Percentiles rank a stretch among this genome's conserved stretches.
phyloP scores from a whole-genome alignment of 495 filamentous ascomycete genomes.

The Neurospora sp. region DNA sequence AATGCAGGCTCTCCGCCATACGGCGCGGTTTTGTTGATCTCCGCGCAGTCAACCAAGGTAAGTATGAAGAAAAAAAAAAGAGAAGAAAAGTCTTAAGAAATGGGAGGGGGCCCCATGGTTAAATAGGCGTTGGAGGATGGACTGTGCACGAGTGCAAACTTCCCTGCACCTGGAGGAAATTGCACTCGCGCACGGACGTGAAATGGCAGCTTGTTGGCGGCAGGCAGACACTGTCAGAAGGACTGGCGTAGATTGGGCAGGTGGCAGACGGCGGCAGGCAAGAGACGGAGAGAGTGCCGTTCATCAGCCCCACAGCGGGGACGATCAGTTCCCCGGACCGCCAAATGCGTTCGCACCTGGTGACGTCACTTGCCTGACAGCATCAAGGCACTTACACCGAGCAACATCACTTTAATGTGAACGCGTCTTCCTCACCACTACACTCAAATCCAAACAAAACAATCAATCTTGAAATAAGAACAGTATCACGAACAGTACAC shows the following conservation, averaged over 20 bases:
- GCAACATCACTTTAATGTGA: background rate
- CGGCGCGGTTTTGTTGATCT: conserved; percentile 9
- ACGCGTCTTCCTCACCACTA: background rate
- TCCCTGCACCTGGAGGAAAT: background rate
- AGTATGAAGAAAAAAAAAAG: conserved; percentile 18
- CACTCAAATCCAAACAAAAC: background rate
- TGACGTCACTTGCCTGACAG: background rate
- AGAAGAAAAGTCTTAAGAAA: conserved; percentile 5
- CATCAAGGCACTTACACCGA: background rate
- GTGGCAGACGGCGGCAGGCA: background rate
- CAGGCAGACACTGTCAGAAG: background rate
- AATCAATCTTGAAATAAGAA: background rate
- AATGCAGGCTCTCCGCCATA: conserved; percentile 16
- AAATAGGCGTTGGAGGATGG: background rate
- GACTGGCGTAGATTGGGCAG: background rate
- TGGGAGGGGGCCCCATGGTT: background rate
- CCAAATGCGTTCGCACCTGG: background rate
- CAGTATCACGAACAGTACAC: background rate
- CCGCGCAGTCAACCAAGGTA: conserved; percentile 16
- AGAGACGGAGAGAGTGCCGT: background rate
- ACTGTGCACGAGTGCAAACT: conserved; percentile 9
- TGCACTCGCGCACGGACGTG: background rate
- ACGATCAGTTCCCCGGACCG: background rate
- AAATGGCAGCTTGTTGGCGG: background rate
- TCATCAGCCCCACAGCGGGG: background rate